Percentiles rank a stretch among this genome's conserved stretches.
phyloP scores from a whole-genome alignment of 1,139 yeast species.

The Torulaspora pretoriensis region DNA sequence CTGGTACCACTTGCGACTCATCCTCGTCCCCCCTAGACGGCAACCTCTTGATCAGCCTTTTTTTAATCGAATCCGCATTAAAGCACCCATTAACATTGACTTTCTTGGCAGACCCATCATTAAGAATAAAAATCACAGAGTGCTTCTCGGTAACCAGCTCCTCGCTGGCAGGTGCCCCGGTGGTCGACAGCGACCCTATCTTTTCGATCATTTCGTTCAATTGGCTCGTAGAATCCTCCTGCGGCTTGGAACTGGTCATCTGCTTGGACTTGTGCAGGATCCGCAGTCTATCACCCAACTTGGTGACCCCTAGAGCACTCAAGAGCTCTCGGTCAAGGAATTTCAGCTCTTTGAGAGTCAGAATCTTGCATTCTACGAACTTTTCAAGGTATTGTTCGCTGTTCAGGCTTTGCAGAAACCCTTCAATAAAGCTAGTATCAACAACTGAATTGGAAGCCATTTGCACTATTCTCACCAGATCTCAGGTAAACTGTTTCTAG shows the following conservation, averaged over 20 bases:
- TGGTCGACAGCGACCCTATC: conserved; percentile 22
- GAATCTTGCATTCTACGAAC: conserved; percentile 50
- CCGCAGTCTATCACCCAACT: conserved; percentile 77
- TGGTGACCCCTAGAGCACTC: conserved; percentile 67
- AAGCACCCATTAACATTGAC: conserved; percentile 77
- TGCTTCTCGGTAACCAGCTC: conserved; percentile 40
- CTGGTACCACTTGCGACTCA: conserved; percentile 39
- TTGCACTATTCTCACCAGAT: neutral
- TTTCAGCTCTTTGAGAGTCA: conserved; percentile 43
- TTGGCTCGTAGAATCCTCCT: conserved; percentile 36
- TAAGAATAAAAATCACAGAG: conserved; percentile 63
- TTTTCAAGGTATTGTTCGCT: conserved; percentile 24
- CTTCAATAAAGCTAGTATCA: conserved; percentile 17
- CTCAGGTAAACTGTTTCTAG: too few species aligned
- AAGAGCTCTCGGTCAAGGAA: conserved; percentile 62
- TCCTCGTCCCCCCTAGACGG: conserved; percentile 42
- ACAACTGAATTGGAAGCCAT: neutral
- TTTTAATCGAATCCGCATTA: conserved; percentile 74
- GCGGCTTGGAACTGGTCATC: conserved; percentile 25
- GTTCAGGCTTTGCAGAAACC: conserved; percentile 23
- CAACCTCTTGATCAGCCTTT: conserved; percentile 60
- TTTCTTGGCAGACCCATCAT: conserved; percentile 69
- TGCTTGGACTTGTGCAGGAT: conserved; percentile 40
- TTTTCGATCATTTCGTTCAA: conserved; percentile 35
- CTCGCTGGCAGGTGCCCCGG: conserved; percentile 23